phyloP scores from a whole-genome alignment of 768 basidiomycete species.

The Candolleomyces eurysporus region DNA sequence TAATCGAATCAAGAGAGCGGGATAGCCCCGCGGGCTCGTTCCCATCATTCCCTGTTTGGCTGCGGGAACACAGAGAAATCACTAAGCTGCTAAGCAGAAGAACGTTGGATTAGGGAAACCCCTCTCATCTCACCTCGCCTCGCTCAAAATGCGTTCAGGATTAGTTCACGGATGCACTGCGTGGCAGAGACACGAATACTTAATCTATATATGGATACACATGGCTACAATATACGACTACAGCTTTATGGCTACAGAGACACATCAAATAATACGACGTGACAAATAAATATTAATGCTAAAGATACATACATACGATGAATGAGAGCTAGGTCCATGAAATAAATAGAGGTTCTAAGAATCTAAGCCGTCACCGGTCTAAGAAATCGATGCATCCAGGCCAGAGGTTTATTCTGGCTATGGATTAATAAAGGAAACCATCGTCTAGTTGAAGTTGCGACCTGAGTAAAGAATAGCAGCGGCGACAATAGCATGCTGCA shows the following conservation, averaged over 20 bases:
- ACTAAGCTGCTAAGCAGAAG: conserved; percentile 64
- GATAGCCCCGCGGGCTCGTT: conserved; percentile 20
- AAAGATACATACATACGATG: no score
- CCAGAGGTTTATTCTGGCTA: no score
- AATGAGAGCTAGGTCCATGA: background rate
- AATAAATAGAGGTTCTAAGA: background rate
- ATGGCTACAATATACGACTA: no score
- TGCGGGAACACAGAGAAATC: conserved; percentile 82
- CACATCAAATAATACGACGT: no score
- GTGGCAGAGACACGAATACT: no score
- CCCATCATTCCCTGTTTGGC: conserved; percentile 77
- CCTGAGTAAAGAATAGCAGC: conserved; percentile 46
- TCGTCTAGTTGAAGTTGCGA: conserved; percentile 39
- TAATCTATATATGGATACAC: no score
- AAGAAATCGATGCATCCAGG: background rate
- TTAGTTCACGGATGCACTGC: no score
- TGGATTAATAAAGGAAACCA: background rate
- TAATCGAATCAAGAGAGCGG: conserved; percentile 64
- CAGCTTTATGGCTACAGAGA: no score
- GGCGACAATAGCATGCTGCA: conserved; percentile 47
- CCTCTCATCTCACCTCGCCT: background rate
- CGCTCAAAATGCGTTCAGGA: no score
- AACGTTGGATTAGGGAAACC: conserved; percentile 55
- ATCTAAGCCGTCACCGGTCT: background rate
- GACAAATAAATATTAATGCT: no score